phyloP scores from a whole-genome alignment of 108 stramenopile species.

The Parietichytrium sp. region DNA sequence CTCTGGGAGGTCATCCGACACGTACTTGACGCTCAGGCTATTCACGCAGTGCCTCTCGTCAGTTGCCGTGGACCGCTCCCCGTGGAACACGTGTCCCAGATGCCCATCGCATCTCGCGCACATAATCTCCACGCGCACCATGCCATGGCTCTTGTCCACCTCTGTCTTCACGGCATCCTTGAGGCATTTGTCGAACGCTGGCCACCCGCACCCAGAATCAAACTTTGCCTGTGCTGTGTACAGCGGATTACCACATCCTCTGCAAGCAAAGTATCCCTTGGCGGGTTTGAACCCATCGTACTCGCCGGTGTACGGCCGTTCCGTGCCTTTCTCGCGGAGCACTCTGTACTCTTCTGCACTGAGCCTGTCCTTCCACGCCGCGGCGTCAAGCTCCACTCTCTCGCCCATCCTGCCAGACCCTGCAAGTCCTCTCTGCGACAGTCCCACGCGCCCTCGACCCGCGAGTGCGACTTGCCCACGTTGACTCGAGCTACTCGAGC shows the following conservation, averaged over 20 bases:
- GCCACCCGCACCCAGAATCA: constrained; percentile 60
- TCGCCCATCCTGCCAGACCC: too few relatives aligned
- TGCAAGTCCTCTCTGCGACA: too few relatives aligned
- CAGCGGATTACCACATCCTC: constrained; percentile 52
- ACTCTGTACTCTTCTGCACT: constrained; percentile 45
- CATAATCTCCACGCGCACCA: constrained; percentile 56
- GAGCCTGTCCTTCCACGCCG: constrained; percentile 49
- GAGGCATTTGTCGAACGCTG: constrained; percentile 60
- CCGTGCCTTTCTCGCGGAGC: constrained; percentile 52
- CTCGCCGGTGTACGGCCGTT: constrained; percentile 50
- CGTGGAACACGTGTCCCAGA: constrained; percentile 61
- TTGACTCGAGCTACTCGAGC: too few relatives aligned
- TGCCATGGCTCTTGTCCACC: constrained; percentile 48
- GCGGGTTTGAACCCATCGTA: constrained; percentile 54
- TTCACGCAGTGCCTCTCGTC: constrained; percentile 63
- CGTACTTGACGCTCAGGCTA: constrained; percentile 54
- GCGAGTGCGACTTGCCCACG: too few relatives aligned
- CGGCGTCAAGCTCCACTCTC: too few relatives aligned
- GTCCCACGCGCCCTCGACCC: too few relatives aligned
- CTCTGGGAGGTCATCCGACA: constrained; percentile 48
- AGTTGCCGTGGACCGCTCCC: constrained; percentile 54
- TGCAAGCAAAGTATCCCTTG: constrained; percentile 56
- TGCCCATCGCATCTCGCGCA: constrained; percentile 58
- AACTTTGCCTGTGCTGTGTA: constrained; percentile 60
- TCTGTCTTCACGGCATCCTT: constrained; percentile 52